Evolutionary conservation across 2,329 filamentous ascomycete species (phyloP).

Genomic region (Cyphellophora europaea): DNA sequence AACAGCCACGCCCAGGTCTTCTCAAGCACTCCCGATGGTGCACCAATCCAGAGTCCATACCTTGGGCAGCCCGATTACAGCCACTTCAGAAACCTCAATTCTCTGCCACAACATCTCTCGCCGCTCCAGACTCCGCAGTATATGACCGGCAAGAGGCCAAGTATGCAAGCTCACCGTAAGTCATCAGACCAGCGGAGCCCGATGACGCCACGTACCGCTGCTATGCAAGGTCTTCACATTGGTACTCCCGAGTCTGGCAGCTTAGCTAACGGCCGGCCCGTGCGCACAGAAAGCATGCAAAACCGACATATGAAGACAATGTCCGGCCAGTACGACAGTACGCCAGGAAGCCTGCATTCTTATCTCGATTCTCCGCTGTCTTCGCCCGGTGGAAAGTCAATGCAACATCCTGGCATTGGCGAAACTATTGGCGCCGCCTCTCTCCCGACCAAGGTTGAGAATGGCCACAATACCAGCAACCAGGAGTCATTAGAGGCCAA

Average conservation of each 20-base stretch:
- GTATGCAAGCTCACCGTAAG: constrained; percentile 62
- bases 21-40: constrained; percentile 84
- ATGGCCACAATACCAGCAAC: constrained; percentile 36
- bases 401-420: constrained; percentile 64
- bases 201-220: constrained; percentile 78
- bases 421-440: constrained; percentile 86
- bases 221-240: constrained; percentile 63
- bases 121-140: constrained; percentile 29
- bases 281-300: constrained; percentile 54
- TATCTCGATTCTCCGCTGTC: constrained; percentile 84
- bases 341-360: constrained; percentile 72
- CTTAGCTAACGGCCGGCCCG: constrained; percentile 64
- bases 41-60: constrained; percentile 86
- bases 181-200: constrained; percentile 67
- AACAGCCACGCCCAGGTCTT: constrained; percentile 66
- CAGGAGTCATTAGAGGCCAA: constrained; percentile 87
- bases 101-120: constrained; percentile 31
- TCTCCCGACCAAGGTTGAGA: constrained; percentile 75
- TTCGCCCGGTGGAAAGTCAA: constrained; percentile 54
- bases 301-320: constrained; percentile 69
- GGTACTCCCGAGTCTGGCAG: constrained; percentile 60
- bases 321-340: constrained; percentile 85
- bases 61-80: constrained; percentile 64
- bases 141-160: constrained; percentile 49
- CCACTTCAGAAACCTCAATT: constrained; percentile 57